Percentiles rank a stretch among this genome's conserved stretches.
Conservation (phyloP, 306 rosid species). For the Prunus mongolica region DNA sequence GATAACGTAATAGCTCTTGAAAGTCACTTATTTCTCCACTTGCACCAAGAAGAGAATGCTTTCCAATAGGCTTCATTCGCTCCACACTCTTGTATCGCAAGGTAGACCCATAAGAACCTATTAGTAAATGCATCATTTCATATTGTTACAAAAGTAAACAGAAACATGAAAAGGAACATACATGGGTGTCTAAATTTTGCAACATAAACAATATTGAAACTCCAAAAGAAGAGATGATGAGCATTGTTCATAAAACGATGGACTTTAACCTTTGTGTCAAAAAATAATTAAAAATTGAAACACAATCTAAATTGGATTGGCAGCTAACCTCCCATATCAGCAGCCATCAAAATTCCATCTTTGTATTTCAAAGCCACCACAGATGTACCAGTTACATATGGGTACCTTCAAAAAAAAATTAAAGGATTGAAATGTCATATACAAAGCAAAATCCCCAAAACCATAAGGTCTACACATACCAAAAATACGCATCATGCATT, state of each 20-base stretch:
- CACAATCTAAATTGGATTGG: neutral
- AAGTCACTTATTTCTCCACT: too few species aligned
- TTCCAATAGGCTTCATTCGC: too few species aligned
- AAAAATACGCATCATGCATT: neutral
- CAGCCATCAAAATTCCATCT: slow-evolving; percentile 90
- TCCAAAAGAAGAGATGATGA: neutral
- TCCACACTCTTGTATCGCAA: too few species aligned
- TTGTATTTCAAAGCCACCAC: slow-evolving; percentile 89
- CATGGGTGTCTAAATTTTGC: too few species aligned
- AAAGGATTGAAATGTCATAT: neutral
- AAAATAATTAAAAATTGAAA: neutral
- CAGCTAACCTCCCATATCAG: slow-evolving; percentile 90
- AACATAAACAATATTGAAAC: slow-evolving; percentile 1
- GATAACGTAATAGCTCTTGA: too few species aligned
- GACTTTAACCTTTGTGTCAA: neutral
- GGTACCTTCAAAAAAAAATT: slow-evolving; percentile 46
- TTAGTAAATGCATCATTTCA: too few species aligned
- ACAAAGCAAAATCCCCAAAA: slow-evolving; percentile 4
- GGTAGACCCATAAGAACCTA: too few species aligned
- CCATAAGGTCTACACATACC: neutral
- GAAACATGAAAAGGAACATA: too few species aligned
- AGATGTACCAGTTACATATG: slow-evolving; percentile 89
- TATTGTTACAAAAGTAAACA: too few species aligned
- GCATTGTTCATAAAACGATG: neutral
- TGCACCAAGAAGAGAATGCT: too few species aligned